A percentile compares a stretch with the other conserved stretches of the same genome.
Evolutionary conservation across 345 rosid species (phyloP).

Genomic region (Linum lewisii): DNA sequence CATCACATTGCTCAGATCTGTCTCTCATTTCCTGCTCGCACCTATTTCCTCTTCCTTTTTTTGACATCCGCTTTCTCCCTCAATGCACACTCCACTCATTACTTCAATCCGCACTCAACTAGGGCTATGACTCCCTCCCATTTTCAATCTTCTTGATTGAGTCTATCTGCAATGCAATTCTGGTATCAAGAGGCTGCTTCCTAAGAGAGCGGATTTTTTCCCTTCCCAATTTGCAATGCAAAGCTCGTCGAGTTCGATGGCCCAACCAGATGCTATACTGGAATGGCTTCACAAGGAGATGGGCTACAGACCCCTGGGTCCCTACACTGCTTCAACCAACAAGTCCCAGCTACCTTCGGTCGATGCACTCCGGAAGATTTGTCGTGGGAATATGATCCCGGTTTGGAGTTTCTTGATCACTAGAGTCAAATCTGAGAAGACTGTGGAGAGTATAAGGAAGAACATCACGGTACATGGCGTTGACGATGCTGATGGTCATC

Average conservation of each 20-base stretch:
- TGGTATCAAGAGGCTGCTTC: neutral
- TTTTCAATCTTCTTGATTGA: neutral
- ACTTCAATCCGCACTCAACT: neutral
- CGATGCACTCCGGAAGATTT: constrained; percentile 60
- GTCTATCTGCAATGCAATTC: neutral
- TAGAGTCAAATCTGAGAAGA: constrained; percentile 81
- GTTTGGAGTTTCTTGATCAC: constrained; percentile 57
- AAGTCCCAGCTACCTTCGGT: constrained; percentile 52
- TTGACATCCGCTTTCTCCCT: neutral
- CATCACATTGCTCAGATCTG: neutral
- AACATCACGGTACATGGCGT: constrained; percentile 76
- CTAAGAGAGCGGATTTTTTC: neutral
- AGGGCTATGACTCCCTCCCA: neutral
- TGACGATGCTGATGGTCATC: constrained; percentile 32
- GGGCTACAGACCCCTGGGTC: constrained; percentile 72
- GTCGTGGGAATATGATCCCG: constrained; percentile 83
- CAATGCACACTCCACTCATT: neutral
- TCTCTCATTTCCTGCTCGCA: neutral
- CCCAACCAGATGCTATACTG: constrained; percentile 61
- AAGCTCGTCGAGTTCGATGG: constrained; percentile 13
- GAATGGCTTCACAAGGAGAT: constrained; percentile 89
- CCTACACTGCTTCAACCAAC: constrained; percentile 40
- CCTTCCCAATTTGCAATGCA: constrained; percentile 13
- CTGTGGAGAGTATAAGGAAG: constrained; percentile 62
- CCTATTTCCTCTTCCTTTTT: neutral